A percentile compares a stretch with the other conserved stretches of the same genome.
phyloP scores from a whole-genome alignment of 257 asterid genomes.

The Fraxinus pennsylvanica region DNA sequence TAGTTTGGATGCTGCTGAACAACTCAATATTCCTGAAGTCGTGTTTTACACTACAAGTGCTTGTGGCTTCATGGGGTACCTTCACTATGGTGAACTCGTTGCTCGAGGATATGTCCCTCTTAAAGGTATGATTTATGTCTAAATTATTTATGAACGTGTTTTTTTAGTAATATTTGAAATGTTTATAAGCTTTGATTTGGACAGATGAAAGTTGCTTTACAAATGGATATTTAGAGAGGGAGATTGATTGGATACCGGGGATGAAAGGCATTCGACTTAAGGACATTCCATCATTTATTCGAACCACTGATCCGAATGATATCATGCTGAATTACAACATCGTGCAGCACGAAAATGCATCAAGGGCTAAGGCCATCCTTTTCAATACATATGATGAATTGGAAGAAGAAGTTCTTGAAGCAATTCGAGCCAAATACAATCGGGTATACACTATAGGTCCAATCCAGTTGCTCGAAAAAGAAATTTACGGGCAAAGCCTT shows the following conservation, averaged over 20 bases:
- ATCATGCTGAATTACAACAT: slow-evolving; percentile 40
- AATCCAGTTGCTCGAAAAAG: slow-evolving; percentile 32
- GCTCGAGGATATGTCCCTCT: slow-evolving; percentile 43
- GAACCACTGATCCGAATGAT: slow-evolving; percentile 46
- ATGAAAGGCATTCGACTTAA: slow-evolving; percentile 46
- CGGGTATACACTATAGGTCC: slow-evolving; percentile 41
- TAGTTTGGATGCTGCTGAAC: slow-evolving; percentile 43
- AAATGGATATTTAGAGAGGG: slow-evolving; percentile 45
- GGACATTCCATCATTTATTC: slow-evolving; percentile 50
- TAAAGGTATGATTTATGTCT: slow-evolving; percentile 29
- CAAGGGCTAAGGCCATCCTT: slow-evolving; percentile 37
- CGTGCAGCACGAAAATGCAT: slow-evolving; percentile 32
- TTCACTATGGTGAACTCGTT: slow-evolving; percentile 36
- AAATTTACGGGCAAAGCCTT: slow-evolving; percentile 1
- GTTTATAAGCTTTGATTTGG: background rate
- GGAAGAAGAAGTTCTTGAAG: slow-evolving; percentile 41
- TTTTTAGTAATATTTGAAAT: too few species aligned
- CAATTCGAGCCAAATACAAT: slow-evolving; percentile 29
- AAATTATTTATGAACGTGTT: background rate
- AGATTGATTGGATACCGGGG: slow-evolving; percentile 49
- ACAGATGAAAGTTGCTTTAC: slow-evolving; percentile 42
- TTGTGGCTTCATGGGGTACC: background rate
- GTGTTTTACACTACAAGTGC: slow-evolving; percentile 45
- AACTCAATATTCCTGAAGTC: slow-evolving; percentile 39
- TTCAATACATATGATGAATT: slow-evolving; percentile 47